A percentile compares a stretch with the other conserved stretches of the same genome.
phyloP scores from a whole-genome alignment of 805 yeast species.

The Candida multigemmis region DNA sequence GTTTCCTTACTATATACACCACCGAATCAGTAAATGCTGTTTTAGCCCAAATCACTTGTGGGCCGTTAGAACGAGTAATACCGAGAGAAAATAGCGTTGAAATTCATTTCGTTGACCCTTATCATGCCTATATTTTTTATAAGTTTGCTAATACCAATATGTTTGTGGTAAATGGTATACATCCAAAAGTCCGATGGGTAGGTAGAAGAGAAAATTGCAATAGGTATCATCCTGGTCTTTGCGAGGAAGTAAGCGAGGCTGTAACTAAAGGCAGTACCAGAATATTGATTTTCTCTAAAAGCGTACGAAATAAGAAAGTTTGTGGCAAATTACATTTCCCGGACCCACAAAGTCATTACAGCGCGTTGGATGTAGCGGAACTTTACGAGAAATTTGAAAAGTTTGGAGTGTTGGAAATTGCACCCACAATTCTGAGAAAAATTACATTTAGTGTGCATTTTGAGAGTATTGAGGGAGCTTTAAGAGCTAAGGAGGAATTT shows the following conservation, averaged over 20 bases:
- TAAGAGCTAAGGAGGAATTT: conserved; percentile 44
- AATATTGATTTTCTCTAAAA: conserved; percentile 34
- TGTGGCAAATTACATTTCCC: neutral
- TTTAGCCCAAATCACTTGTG: conserved; percentile 54
- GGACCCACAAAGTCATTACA: conserved; percentile 19
- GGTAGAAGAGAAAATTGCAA: conserved; percentile 9
- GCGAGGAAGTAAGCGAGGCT: conserved; percentile 16
- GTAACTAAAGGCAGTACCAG: conserved; percentile 46
- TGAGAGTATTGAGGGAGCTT: conserved; percentile 50
- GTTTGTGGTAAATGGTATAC: conserved; percentile 51
- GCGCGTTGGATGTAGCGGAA: conserved; percentile 34
- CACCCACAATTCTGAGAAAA: conserved; percentile 60
- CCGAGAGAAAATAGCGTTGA: conserved; percentile 23
- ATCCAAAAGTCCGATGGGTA: conserved; percentile 41
- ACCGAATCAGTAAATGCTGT: conserved; percentile 44
- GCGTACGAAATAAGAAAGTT: conserved; percentile 13
- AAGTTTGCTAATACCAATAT: conserved; percentile 41
- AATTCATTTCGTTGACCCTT: conserved; percentile 42
- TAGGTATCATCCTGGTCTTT: conserved; percentile 10
- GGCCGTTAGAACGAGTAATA: conserved; percentile 51
- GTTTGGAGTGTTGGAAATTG: conserved; percentile 56
- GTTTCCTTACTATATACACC: conserved; percentile 30
- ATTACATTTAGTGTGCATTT: conserved; percentile 54
- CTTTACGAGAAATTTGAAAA: conserved; percentile 40
- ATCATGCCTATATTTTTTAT: conserved; percentile 47